phyloP scores from a whole-genome alignment of 345 rosid species.

The Eucalyptus guilfoylei region DNA sequence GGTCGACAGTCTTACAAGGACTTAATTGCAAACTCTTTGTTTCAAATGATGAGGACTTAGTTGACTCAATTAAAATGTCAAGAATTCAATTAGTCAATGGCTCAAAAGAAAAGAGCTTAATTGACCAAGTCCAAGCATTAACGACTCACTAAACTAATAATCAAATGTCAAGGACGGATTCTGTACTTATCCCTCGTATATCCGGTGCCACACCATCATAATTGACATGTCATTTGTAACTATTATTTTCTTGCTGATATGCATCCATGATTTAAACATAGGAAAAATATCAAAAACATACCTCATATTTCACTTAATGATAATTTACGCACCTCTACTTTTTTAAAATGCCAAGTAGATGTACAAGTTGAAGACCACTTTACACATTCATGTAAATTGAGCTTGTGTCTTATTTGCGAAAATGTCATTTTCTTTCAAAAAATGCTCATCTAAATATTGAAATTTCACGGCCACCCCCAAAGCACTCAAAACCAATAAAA shows the following conservation, averaged over 20 bases:
- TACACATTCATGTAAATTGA: background rate
- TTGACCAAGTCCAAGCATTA: background rate
- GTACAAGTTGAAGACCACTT: background rate
- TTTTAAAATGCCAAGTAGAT: background rate
- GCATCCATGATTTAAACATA: background rate
- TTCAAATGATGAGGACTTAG: background rate
- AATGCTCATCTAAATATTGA: background rate
- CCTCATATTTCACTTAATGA: background rate
- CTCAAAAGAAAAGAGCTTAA: background rate
- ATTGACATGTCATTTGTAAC: background rate
- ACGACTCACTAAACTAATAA: accelerated
- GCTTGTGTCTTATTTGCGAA: background rate
- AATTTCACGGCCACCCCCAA: background rate
- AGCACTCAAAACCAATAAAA: background rate
- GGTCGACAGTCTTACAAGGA: background rate
- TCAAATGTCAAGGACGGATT: background rate
- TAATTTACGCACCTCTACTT: background rate
- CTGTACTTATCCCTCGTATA: accelerated
- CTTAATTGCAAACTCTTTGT: background rate
- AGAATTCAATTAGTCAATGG: background rate
- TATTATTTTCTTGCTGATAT: background rate
- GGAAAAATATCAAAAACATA: background rate
- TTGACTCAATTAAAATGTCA: background rate
- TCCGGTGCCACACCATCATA: background rate
- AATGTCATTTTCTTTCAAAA: background rate